phyloP scores from a whole-genome alignment of 331 rosid genomes.

The Malus hybrid region DNA sequence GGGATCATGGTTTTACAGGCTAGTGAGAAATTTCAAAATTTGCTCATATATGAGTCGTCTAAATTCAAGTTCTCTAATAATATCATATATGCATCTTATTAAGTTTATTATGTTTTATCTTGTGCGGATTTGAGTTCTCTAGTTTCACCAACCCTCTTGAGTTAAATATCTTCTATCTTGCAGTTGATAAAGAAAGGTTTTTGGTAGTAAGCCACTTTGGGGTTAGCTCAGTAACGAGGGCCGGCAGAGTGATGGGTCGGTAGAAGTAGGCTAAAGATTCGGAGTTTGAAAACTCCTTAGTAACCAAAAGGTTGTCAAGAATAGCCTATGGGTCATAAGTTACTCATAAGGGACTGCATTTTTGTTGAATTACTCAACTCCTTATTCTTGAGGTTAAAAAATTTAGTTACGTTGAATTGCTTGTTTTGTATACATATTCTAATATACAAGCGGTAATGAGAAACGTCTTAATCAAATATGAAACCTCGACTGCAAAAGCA shows the following conservation, averaged over 20 bases:
- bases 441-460: too few relatives aligned
- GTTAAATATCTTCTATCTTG: not conserved
- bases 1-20: not conserved
- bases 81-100: not conserved
- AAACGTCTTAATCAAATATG: too few relatives aligned
- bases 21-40: not conserved
- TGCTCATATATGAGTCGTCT: not conserved
- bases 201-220: too few relatives aligned
- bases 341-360: not conserved
- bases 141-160: not conserved
- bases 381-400: not conserved
- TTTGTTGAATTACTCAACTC: not conserved
- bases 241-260: too few relatives aligned
- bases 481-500: not conserved
- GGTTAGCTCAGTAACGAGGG: not conserved
- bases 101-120: not conserved
- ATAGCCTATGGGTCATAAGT: too few relatives aligned
- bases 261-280: too few relatives aligned
- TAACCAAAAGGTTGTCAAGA: too few relatives aligned
- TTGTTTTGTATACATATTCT: not conserved
- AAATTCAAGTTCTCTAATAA: not conserved
- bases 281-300: too few relatives aligned
- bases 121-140: not conserved
- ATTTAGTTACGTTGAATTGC: not conserved
- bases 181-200: not conserved